Percentiles rank a stretch among this genome's conserved stretches.
Conservation (phyloP, 805 yeast species). For the Candida coleopterorum region DNA sequence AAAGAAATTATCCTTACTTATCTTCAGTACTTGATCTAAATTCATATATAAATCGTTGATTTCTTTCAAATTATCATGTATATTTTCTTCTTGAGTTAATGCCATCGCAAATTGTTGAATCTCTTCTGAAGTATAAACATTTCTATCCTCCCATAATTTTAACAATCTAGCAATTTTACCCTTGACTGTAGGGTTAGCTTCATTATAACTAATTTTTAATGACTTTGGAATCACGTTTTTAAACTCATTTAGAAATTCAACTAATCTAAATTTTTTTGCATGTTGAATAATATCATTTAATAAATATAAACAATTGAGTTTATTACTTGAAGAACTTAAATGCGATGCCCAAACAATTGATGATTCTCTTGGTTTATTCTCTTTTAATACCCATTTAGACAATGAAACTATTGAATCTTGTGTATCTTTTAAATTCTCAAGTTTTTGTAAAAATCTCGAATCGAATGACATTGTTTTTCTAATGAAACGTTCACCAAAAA, state of each 20-base stretch:
- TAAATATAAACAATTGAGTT: slow-evolving; percentile 59
- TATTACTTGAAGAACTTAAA: slow-evolving; percentile 24
- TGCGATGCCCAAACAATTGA: slow-evolving; percentile 34
- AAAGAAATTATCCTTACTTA: slow-evolving; percentile 32
- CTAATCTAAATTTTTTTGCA: slow-evolving; percentile 56
- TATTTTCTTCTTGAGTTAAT: slow-evolving; percentile 5
- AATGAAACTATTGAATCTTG: slow-evolving; percentile 44
- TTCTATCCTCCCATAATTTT: slow-evolving; percentile 54
- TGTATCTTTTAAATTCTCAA: slow-evolving; percentile 37
- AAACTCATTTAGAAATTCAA: slow-evolving; percentile 57
- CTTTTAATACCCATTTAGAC: slow-evolving; percentile 44
- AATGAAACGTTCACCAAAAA: slow-evolving; percentile 4
- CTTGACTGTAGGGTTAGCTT: slow-evolving; percentile 32
- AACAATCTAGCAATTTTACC: slow-evolving; percentile 49
- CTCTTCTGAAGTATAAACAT: slow-evolving; percentile 32
- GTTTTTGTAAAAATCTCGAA: slow-evolving; percentile 32
- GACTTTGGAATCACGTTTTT: slow-evolving; percentile 43
- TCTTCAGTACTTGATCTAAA: slow-evolving; percentile 22
- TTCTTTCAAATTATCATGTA: slow-evolving; percentile 28
- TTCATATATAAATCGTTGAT: slow-evolving; percentile 27
- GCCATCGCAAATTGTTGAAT: slow-evolving; percentile 25
- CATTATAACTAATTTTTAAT: slow-evolving; percentile 25
- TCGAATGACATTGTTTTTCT: slow-evolving; percentile 25
- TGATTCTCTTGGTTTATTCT: slow-evolving; percentile 34
- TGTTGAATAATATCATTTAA: slow-evolving; percentile 83